phyloP scores from a whole-genome alignment of 2,329 filamentous ascomycete species.

The Rhynchosporium agropyri region DNA sequence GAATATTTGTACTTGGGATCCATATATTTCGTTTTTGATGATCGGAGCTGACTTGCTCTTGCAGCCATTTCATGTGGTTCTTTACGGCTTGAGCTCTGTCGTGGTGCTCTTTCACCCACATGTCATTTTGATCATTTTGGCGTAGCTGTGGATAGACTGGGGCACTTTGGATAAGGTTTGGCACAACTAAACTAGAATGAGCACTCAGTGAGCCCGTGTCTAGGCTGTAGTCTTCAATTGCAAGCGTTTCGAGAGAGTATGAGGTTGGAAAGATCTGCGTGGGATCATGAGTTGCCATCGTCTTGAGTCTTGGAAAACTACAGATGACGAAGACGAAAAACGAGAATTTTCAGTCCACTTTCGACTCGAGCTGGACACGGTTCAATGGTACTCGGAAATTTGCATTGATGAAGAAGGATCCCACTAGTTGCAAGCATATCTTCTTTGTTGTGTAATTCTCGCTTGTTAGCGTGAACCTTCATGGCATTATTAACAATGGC shows the following conservation, averaged over 20 bases:
- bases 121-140: neutral
- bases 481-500: neutral
- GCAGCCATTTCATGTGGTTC: constrained; percentile 4
- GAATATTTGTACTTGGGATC: neutral
- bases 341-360: neutral
- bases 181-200: neutral
- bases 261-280: neutral
- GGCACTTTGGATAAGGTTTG: neutral
- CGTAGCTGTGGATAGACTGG: neutral
- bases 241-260: neutral
- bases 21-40: neutral
- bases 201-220: neutral
- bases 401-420: neutral
- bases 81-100: neutral
- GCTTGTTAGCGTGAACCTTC: neutral
- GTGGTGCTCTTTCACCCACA: neutral
- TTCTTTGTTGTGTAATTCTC: constrained; percentile 10
- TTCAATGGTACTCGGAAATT: neutral
- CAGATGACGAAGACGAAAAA: neutral
- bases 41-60: neutral
- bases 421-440: neutral
- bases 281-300: neutral
- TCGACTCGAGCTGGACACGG: neutral
- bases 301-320: neutral
- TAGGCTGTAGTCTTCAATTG: neutral